Conservation (phyloP, 306 rosid species). For the Abrus pulchellus region DNA sequence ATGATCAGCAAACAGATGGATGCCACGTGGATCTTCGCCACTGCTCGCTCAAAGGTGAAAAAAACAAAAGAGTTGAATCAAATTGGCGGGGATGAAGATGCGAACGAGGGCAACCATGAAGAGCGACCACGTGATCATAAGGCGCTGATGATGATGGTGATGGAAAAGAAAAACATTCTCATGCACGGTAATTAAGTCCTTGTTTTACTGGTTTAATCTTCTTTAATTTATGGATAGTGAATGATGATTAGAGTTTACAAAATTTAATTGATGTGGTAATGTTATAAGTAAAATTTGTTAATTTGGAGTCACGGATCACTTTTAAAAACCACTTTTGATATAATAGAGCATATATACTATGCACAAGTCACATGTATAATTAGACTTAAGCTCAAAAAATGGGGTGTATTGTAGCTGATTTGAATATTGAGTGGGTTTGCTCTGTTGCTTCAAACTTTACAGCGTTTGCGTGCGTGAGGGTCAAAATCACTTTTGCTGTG, state of each 20-base stretch:
- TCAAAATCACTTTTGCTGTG: conserved; percentile 42
- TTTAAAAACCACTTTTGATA: too few species aligned
- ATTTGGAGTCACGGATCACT: too few species aligned
- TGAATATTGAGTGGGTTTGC: conserved; percentile 45
- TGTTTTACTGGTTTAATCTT: conserved; percentile 12
- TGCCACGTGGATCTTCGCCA: conserved; percentile 73
- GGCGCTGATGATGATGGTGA: conserved; percentile 41
- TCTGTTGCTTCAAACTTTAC: conserved; percentile 20
- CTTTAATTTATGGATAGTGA: too few species aligned
- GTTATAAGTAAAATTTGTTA: too few species aligned
- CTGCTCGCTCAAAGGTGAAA: conserved; percentile 55
- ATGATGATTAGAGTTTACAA: too few species aligned
- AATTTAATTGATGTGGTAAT: too few species aligned
- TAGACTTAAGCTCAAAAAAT: neutral
- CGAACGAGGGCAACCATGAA: conserved; percentile 30
- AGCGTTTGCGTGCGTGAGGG: conserved; percentile 16
- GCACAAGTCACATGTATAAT: neutral
- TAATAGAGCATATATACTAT: neutral
- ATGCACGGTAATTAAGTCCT: conserved; percentile 50
- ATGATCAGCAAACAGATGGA: conserved; percentile 81
- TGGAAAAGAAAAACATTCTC: conserved; percentile 46
- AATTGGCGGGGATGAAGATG: conserved; percentile 11
- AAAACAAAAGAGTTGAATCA: conserved; percentile 40
- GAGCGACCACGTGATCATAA: conserved; percentile 33
- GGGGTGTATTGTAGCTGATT: neutral